These are phyloP conservation scores for Xerocomellus dryophilus DNA, from an alignment of 768 basidiomycete species.

Conservation along the genomic window DNA sequence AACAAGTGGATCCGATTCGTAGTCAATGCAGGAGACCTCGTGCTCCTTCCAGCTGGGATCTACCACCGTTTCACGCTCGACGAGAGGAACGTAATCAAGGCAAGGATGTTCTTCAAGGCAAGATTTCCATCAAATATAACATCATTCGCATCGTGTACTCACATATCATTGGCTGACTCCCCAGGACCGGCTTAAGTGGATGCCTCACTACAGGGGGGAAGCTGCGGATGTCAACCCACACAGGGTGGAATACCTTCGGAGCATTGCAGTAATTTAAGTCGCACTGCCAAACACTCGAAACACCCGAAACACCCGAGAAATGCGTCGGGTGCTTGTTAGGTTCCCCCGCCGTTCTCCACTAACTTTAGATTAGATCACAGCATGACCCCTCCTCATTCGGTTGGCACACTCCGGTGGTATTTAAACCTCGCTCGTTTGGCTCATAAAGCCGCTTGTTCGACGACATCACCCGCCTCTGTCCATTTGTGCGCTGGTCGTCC, in stretches of 20 bases:
- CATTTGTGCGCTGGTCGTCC: not conserved
- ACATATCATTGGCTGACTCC: not conserved
- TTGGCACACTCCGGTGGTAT: constrained; percentile 12
- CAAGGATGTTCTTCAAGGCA: constrained; percentile 83
- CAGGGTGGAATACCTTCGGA: constrained; percentile 58
- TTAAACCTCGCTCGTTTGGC: constrained; percentile 7
- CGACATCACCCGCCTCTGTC: not conserved
- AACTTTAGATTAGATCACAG: too few species aligned
- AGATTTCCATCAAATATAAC: not conserved
- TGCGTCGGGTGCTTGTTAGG: too few species aligned
- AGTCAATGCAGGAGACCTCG: constrained; percentile 72
- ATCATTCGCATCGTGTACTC: not conserved
- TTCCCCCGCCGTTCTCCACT: too few species aligned
- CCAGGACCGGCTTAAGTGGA: constrained; percentile 92
- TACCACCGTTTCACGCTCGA: constrained; percentile 95
- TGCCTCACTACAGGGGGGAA: constrained; percentile 61
- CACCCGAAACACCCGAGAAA: too few species aligned
- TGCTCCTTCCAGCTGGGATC: constrained; percentile 86
- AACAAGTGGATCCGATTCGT: constrained; percentile 81
- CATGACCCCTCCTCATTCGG: not conserved
- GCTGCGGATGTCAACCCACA: constrained; percentile 64
- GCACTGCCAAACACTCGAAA: too few species aligned
- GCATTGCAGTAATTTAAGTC: constrained; percentile 44
- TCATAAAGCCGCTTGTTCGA: not conserved
- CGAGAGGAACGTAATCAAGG: constrained; percentile 64